These are phyloP conservation scores for Musa acuminata DNA, from an alignment of 176 grass and related monocot genomes.

Conservation along the genomic window DNA sequence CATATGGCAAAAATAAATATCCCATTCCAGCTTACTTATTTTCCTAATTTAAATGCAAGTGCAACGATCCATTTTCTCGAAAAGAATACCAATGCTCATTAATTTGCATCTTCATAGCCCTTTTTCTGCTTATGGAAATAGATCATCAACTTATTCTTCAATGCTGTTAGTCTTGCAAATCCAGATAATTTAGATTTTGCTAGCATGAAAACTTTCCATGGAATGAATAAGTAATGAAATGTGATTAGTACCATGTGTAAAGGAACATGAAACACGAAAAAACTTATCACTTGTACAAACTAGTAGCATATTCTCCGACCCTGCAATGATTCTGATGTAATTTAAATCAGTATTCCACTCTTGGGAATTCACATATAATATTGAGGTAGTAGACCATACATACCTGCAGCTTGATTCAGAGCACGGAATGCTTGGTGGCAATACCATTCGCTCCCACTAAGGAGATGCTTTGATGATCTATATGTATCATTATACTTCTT, in stretches of 20 bases:
- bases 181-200: no score
- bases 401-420: conserved; percentile 95
- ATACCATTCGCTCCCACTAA: conserved; percentile 95
- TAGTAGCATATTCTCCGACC: neutral
- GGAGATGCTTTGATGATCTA: conserved; percentile 71
- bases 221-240: no score
- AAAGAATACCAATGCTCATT: no score
- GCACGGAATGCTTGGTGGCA: conserved; percentile 97
- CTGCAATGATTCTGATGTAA: neutral
- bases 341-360: neutral
- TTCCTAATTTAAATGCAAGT: no score
- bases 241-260: neutral
- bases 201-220: no score
- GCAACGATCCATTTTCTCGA: no score
- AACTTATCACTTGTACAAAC: neutral
- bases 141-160: no score
- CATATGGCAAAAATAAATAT: no score
- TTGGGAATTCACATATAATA: neutral
- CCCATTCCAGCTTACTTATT: no score
- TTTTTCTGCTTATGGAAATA: no score
- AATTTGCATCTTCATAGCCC: no score
- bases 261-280: neutral
- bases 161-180: no score
- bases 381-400: neutral
- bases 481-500: conserved; percentile 85